Base-by-base conservation (phyloP, 2,329 filamentous ascomycete genomes). In the Torrubiella hemipterigena region DNA sequence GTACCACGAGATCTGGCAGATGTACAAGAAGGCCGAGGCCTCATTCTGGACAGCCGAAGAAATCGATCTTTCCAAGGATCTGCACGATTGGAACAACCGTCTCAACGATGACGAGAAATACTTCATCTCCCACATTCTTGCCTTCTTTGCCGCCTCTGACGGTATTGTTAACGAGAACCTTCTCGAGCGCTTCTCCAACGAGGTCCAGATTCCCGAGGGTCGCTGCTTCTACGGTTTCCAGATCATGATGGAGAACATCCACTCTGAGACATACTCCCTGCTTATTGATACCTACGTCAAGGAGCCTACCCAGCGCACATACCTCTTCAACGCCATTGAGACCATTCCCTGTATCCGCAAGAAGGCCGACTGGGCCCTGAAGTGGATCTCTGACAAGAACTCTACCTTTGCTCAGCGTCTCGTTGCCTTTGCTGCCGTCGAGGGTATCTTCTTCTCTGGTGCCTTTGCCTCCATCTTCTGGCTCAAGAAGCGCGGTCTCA, bases 231-330 rank as follows among this genome's bases (percentile, higher is more conserved):
- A 98, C 61, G 91, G 91, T 42, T 98, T 98, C 75, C 91, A 98
- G 69, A 96, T 96, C 68, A 98, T 98, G 91, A 96, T 98, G 84
- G 91, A 98, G 73, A 98, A 98, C 67, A 94, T 98, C 51, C 91
- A 98, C 73, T 95, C 91, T 12, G 91, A 98, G 69, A 98, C 91
- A 33, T 98, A 98, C 74, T 96, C 89, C 14, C 79, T 98, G 21
- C 78, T 98, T 55, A 98, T 98, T 56, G 91, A 98, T 59, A 95
- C 89, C 40, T 98, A 98, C 63, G 93, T 98, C 66, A 95, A 93
- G 72, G 91, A 98, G 68, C 82, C 84, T 40, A 81, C 82, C 55
- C 89, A 98, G 68, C 79, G 85, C 47, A 81, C 74, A 39, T 87
- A 96, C 57, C 80, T 98, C 35, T 96, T 98, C 67, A 94, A 98